Base-by-base conservation (phyloP, 2,329 filamentous ascomycete species). In the Ambrosiella cleistominuta region DNA sequence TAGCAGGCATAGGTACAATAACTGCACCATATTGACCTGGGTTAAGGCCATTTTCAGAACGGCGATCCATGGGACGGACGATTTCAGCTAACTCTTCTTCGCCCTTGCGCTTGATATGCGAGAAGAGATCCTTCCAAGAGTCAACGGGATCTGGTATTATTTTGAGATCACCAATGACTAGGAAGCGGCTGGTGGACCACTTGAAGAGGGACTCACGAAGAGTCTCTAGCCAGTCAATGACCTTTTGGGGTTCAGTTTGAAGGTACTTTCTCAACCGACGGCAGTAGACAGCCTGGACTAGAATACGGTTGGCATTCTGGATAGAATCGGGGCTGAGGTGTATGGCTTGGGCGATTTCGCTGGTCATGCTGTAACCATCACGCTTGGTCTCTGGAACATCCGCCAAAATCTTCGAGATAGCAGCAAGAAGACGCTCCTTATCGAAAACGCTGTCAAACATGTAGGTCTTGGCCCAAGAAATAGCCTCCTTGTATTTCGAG, bases 381-480 rank as follows among this genome's bases (percentile, higher is more conserved):
- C 93, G 86, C 74, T 97, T 98, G 56, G 83, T 77, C 66, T 96
- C 89, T 0, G 93, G 93, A 15, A 98, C 85, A 64, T 97, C 91
- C 2, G 90, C 89, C 15, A 96, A 76, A 51, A 94, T 81, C 69
- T 95, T 94, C 60, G 83, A 82, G 13, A 94, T 72, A 19, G 76
- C 73, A 62, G 86, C 79, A 63, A 77, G 78, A 55, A 85, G 72
- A 27, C 81, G 74, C 54, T 74, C 71, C 2, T 83, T 77, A 65
- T 97, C 91, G 65, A 97, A 95, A 56, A 96, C 76, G 44, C 87
- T 86, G 67, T 94, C 83, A 67, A 91, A 95, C 68, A 95, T 84
- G 69, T 97, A 78, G 11, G 86, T 86, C 17, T 82, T 83, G 11
- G 96, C 76, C 88, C 90, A 96, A 61, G 82, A 76, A 59, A 97